Evolutionary conservation across 2,329 filamentous ascomycete genomes (phyloP).

Genomic region (Monilinia fructigena): DNA sequence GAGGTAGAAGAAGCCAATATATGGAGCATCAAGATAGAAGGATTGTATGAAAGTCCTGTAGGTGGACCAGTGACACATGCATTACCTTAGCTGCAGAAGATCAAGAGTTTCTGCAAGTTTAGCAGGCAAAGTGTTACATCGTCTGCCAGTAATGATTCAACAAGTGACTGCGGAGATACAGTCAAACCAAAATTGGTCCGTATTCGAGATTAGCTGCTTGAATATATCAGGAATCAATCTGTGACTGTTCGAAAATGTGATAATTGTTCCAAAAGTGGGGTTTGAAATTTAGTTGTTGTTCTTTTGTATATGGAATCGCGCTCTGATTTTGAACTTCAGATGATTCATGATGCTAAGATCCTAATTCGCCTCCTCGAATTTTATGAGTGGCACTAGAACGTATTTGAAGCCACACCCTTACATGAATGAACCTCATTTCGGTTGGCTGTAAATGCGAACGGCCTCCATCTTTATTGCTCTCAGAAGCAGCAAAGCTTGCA

Average conservation of each 20-base stretch:
- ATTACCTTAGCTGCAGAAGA: not conserved
- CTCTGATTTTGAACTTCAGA: not conserved
- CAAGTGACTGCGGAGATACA: not conserved
- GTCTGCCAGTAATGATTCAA: slow-evolving; percentile 1
- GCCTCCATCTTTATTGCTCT: not conserved
- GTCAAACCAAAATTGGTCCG: not conserved
- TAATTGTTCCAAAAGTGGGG: slow-evolving; percentile 8
- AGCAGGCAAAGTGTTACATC: slow-evolving; percentile 13
- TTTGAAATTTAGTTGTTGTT: not conserved
- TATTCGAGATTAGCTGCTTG: slow-evolving; percentile 10
- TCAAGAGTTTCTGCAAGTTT: slow-evolving; percentile 5
- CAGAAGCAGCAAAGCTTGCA: slow-evolving; percentile 1
- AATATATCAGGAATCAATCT: slow-evolving; percentile 16
- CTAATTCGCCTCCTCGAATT: not conserved
- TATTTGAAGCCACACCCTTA: not conserved
- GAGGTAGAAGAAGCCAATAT: not conserved
- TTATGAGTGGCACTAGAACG: not conserved
- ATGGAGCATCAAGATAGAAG: not conserved
- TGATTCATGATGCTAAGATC: not conserved
- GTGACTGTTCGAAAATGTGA: slow-evolving; percentile 8
- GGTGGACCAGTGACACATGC: slow-evolving; percentile 4
- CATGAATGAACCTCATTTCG: not conserved
- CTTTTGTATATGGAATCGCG: not conserved
- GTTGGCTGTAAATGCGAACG: slow-evolving; percentile 7
- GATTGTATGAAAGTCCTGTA: not conserved